phyloP scores from a whole-genome alignment of 2,329 filamentous ascomycete genomes.

The Fusarium beomiforme region DNA sequence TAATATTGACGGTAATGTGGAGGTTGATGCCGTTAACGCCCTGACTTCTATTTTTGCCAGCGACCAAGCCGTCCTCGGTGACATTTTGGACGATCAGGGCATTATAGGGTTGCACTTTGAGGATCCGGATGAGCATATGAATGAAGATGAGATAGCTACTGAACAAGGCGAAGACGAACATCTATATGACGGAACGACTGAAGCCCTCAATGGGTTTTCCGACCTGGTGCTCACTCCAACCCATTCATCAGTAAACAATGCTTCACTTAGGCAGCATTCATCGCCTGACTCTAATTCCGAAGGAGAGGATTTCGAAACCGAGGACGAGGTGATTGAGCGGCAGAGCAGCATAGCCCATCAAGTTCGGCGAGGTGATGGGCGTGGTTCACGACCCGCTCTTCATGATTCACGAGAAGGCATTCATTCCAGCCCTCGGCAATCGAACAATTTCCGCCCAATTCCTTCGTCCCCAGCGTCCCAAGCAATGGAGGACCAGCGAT shows the following conservation, averaged over 20 bases:
- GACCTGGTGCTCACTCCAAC: background rate
- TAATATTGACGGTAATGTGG: background rate
- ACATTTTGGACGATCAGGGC: conserved; percentile 26
- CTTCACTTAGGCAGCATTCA: background rate
- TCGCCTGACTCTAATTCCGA: background rate
- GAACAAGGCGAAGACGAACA: background rate
- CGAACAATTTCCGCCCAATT: background rate
- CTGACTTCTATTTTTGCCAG: conserved; percentile 28
- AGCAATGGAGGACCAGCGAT: conserved; percentile 1
- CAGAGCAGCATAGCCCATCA: conserved; percentile 1
- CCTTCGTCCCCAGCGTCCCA: background rate
- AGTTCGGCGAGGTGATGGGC: background rate
- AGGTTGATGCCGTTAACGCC: conserved; percentile 5
- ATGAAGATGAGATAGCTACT: rapidly evolving
- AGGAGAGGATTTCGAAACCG: background rate
- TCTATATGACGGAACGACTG: background rate
- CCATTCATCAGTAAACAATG: background rate
- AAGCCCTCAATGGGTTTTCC: background rate
- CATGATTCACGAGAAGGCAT: background rate
- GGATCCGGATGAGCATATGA: background rate
- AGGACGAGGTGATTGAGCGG: background rate
- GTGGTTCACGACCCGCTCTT: background rate
- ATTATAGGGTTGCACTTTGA: conserved; percentile 21
- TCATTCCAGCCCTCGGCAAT: background rate
- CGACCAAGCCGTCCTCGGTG: conserved; percentile 3